Evolutionary conservation across 2,329 filamentous ascomycete species (phyloP).

Genomic region (Epichloe typhina): DNA sequence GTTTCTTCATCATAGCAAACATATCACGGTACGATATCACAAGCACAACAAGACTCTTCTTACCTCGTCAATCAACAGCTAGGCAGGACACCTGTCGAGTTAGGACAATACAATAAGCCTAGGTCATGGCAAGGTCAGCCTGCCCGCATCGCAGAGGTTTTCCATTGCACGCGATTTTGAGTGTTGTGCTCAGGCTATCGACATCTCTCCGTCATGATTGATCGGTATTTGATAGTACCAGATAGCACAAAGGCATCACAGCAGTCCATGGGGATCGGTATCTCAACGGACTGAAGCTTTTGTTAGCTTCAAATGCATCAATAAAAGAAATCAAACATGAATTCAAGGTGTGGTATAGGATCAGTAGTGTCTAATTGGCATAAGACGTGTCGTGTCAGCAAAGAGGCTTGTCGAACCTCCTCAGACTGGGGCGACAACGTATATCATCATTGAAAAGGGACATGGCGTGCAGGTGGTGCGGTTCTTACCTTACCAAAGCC

Average conservation of each 20-base stretch:
- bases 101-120: neutral
- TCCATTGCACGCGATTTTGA: neutral
- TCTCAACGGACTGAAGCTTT: neutral
- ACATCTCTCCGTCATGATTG: conserved; percentile 24
- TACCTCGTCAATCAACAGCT: conserved; percentile 11
- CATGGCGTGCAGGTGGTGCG: neutral
- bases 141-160: neutral
- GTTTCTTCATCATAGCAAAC: conserved; percentile 49
- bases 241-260: conserved; percentile 25
- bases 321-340: neutral
- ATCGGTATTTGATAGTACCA: conserved; percentile 35
- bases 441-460: conserved; percentile 25
- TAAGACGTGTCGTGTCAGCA: conserved; percentile 40
- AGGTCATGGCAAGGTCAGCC: neutral
- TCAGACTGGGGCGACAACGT: conserved; percentile 38
- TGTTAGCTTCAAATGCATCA: conserved; percentile 1
- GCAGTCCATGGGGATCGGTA: conserved; percentile 8
- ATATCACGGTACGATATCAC: neutral
- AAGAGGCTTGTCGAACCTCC: conserved; percentile 33
- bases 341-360: conserved; percentile 4
- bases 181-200: conserved; percentile 17
- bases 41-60: conserved; percentile 4
- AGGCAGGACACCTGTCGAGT: neutral
- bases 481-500: neutral
- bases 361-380: conserved; percentile 44